Conservation (phyloP, 139 green algal genomes). For the Closterium sp. region DNA sequence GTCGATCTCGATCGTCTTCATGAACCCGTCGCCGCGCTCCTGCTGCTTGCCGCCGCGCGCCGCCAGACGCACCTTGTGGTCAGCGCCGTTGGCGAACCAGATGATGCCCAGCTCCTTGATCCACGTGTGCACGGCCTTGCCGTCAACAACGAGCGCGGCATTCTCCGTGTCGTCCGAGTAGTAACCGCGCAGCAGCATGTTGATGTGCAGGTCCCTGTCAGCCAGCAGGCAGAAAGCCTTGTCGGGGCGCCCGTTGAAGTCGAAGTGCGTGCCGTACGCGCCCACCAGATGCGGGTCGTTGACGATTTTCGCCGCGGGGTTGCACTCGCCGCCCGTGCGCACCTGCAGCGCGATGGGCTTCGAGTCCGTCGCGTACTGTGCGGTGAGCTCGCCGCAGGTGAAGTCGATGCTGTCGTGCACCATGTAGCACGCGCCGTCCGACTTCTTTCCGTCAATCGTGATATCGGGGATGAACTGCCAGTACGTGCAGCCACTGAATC, state of each 20-base stretch:
- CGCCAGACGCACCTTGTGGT: constrained; percentile 10
- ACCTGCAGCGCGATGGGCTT: not conserved
- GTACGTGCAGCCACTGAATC: not conserved
- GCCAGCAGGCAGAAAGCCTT: constrained; percentile 36
- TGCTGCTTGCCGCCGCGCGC: not conserved
- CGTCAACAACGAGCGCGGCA: constrained; percentile 1
- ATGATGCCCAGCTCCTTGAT: constrained; percentile 7
- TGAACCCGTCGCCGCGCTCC: not conserved
- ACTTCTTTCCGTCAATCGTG: not conserved
- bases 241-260: constrained; percentile 41
- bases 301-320: not conserved
- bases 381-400: not conserved
- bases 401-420: not conserved
- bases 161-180: constrained; percentile 1
- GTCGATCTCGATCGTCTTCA: not conserved
- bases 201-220: constrained; percentile 24
- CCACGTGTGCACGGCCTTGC: constrained; percentile 37
- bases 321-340: not conserved
- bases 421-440: not conserved
- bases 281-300: constrained; percentile 40
- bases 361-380: not conserved
- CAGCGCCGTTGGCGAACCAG: not conserved
- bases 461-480: not conserved
- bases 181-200: constrained; percentile 42
- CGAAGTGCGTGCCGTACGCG: constrained; percentile 24